Conservation (phyloP, 768 basidiomycete genomes). For the Clitopilus hobsonii region DNA sequence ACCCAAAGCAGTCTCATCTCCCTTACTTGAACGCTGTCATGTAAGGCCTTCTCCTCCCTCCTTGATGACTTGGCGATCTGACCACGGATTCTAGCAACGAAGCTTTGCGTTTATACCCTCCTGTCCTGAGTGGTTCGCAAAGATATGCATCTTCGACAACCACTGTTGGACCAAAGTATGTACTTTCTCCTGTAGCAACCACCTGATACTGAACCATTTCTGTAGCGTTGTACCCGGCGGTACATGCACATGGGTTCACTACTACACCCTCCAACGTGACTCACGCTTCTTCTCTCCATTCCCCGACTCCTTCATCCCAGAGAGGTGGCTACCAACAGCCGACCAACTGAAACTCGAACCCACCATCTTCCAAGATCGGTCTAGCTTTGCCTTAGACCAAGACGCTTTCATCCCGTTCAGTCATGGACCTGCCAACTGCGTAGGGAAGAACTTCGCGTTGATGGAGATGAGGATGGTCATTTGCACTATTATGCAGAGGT, state of each 20-base stretch:
- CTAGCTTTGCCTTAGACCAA: conserved; percentile 16
- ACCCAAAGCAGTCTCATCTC: conserved; percentile 5
- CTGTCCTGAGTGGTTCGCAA: conserved; percentile 23
- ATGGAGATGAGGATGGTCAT: conserved; percentile 35
- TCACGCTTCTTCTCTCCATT: conserved; percentile 40
- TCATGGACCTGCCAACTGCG: conserved; percentile 34
- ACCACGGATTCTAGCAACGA: conserved; percentile 28
- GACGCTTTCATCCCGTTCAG: conserved; percentile 40
- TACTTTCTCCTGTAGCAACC: conserved; percentile 1
- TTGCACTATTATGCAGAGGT: conserved; percentile 28
- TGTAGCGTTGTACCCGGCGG: conserved; percentile 39
- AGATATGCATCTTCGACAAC: conserved; percentile 13
- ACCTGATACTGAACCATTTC: neutral
- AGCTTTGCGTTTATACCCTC: conserved; percentile 30
- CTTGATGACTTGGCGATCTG: too few species aligned
- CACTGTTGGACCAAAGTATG: conserved; percentile 22
- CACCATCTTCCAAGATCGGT: conserved; percentile 22
- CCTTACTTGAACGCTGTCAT: conserved; percentile 26
- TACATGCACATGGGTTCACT: conserved; percentile 37
- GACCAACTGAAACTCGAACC: conserved; percentile 23
- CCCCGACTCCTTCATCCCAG: conserved; percentile 39
- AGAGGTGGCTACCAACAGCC: conserved; percentile 27
- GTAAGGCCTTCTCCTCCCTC: conserved; percentile 11
- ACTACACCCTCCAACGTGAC: conserved; percentile 42
- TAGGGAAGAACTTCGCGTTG: conserved; percentile 36